Evolutionary conservation across 202 grass and related monocot species (phyloP).

Genomic region (Brachypodium distachyon): DNA sequence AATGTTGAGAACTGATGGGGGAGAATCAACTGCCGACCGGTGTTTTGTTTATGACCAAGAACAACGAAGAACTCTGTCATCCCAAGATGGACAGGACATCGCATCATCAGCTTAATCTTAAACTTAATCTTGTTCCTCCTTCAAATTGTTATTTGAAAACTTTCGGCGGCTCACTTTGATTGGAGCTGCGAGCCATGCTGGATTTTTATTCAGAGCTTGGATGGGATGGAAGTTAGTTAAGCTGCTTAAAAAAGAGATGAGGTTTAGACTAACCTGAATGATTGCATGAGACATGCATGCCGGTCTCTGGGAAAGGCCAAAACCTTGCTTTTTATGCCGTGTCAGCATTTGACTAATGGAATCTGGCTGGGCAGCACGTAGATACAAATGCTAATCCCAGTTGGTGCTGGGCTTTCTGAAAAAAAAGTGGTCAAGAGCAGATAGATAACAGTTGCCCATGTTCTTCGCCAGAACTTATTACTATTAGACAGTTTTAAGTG

Average conservation of each 20-base stretch:
- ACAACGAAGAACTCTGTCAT: background rate
- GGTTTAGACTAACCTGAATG: background rate
- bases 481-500: background rate
- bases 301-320: conserved; percentile 22
- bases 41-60: background rate
- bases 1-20: background rate
- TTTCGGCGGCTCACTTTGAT: background rate
- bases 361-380: background rate
- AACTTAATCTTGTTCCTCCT: background rate
- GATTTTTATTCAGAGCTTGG: background rate
- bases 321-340: conserved; percentile 10
- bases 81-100: conserved; percentile 14
- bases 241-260: no score
- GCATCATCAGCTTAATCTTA: no score
- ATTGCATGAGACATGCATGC: conserved; percentile 10
- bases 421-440: background rate
- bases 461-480: no score
- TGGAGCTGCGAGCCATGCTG: background rate
- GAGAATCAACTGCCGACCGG: conserved; percentile 4
- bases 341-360: conserved; percentile 24
- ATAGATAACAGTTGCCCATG: background rate
- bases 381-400: background rate
- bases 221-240: no score
- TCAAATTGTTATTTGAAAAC: background rate
- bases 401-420: background rate